A percentile compares a stretch with the other conserved stretches of the same genome.
Evolutionary conservation across 2,329 filamentous ascomycete genomes (phyloP).

Genomic region (Trichoderma breve): DNA sequence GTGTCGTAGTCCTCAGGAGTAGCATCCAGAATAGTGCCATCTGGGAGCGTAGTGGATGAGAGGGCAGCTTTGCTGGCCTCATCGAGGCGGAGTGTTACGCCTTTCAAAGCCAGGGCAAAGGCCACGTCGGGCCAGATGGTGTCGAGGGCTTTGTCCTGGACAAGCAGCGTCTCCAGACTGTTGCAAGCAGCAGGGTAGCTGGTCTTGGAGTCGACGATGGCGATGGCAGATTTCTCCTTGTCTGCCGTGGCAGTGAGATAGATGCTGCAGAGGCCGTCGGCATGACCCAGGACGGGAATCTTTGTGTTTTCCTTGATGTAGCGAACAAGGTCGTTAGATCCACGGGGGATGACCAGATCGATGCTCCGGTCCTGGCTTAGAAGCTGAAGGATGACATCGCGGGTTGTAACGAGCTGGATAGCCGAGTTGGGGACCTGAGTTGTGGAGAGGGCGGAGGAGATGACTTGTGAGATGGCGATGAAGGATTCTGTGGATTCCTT

Average conservation of each 20-base stretch:
- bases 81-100: conserved; percentile 83
- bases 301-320: conserved; percentile 88
- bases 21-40: conserved; percentile 60
- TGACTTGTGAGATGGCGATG: conserved; percentile 80
- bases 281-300: conserved; percentile 94
- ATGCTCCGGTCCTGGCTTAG: conserved; percentile 82
- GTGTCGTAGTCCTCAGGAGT: conserved; percentile 74
- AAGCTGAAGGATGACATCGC: conserved; percentile 86
- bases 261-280: conserved; percentile 85
- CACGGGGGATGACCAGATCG: conserved; percentile 91
- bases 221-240: conserved; percentile 64
- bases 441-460: conserved; percentile 70
- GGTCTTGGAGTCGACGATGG: conserved; percentile 88
- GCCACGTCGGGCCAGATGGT: conserved; percentile 70
- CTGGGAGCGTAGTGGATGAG: conserved; percentile 42
- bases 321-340: conserved; percentile 84
- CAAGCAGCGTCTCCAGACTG: conserved; percentile 84
- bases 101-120: conserved; percentile 69
- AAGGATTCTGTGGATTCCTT: conserved; percentile 98
- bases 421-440: conserved; percentile 80
- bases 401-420: conserved; percentile 89
- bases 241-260: conserved; percentile 83
- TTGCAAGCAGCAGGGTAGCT: conserved; percentile 97
- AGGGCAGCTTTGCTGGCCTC: conserved; percentile 63
- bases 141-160: conserved; percentile 68